Evolutionary conservation across 495 filamentous ascomycete species (phyloP), one percentile per base, ranked within the genome.

Genomic region (Beverwykella pulmonaria): DNA sequence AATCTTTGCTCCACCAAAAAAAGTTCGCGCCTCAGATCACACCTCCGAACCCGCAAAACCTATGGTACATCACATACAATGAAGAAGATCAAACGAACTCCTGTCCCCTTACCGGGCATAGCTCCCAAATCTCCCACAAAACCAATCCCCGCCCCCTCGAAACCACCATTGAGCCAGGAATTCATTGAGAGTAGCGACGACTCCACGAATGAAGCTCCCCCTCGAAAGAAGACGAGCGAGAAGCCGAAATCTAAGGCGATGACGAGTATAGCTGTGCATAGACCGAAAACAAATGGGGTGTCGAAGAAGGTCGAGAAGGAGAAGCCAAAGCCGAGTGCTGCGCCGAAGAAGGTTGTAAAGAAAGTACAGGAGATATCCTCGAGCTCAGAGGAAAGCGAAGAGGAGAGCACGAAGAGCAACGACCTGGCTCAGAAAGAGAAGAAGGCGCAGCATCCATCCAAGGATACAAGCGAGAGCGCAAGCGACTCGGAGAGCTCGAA

Each of bases 111-210:
- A 2, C 64, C 61, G 12, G 54, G 58, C 44, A 25, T 26, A 29
- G 26, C 27, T n/a, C 7, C 57, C 1, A 67, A 58, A 23, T 47
- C 19, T 15, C 39, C 39, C 20, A 15, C 52, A 10, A 54, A 59
- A 44, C 14, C 67, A 5, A 39, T 1, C 17, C 25, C 47, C 6
- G 27, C 19, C 17, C 54, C 53, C 0, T 27, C 41, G 27, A 55
- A 48, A 56, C 17, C 27, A 8, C 55, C 36, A 47, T 49, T 69
- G 59, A 71, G 69, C 59, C 20, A 22, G 26, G 69, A 71, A 50
- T 65, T 62, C 30, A 41, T 71, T 5, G 50, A 30, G 12, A 57
- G 50, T 46, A 63, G 55, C 64, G 68, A 71, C 59, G 53, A 66
- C 27, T 66, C 62, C 39, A 19, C 39, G 20, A 49, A 52, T 27